Percentiles rank a stretch among this genome's conserved stretches.
These are phyloP conservation scores for Acanthamoeba triangularis DNA, from an alignment of 208 protist species.

Conservation along the genomic window DNA sequence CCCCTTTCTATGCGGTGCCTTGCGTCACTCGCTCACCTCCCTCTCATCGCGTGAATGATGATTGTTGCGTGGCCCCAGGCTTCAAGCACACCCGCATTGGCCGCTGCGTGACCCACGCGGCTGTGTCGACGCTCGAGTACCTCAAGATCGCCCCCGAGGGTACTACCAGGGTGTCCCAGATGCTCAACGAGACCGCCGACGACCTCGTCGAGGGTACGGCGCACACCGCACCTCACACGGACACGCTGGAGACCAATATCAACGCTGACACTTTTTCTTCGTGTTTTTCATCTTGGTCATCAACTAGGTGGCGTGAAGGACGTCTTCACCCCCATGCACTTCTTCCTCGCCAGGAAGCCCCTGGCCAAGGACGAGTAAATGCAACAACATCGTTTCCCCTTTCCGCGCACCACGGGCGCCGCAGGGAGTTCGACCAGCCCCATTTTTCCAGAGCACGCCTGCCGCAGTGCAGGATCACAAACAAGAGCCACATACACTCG, in stretches of 20 bases:
- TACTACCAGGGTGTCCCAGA: conserved; percentile 93
- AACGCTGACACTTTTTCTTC: too few relatives aligned
- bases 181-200: conserved; percentile 95
- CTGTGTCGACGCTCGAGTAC: conserved; percentile 93
- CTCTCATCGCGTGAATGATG: not conserved
- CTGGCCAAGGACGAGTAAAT: not conserved
- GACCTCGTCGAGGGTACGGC: conserved; percentile 92
- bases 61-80: not conserved
- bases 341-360: conserved; percentile 95
- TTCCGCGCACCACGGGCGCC: too few relatives aligned
- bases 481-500: too few relatives aligned
- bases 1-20: not conserved
- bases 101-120: conserved; percentile 91
- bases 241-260: not conserved
- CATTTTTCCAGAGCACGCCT: too few relatives aligned
- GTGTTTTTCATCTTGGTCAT: not conserved
- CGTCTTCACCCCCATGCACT: conserved; percentile 97
- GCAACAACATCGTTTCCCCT: too few relatives aligned
- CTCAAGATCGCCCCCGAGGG: conserved; percentile 86
- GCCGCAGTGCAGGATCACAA: too few relatives aligned
- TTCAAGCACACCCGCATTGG: conserved; percentile 92
- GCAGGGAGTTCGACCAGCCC: too few relatives aligned
- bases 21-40: not conserved
- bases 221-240: not conserved
- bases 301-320: conserved; percentile 90